Evolutionary conservation across 176 grass and related monocot species (phyloP), one percentile per base, ranked within the genome.

Genomic region (Areca catechu): DNA sequence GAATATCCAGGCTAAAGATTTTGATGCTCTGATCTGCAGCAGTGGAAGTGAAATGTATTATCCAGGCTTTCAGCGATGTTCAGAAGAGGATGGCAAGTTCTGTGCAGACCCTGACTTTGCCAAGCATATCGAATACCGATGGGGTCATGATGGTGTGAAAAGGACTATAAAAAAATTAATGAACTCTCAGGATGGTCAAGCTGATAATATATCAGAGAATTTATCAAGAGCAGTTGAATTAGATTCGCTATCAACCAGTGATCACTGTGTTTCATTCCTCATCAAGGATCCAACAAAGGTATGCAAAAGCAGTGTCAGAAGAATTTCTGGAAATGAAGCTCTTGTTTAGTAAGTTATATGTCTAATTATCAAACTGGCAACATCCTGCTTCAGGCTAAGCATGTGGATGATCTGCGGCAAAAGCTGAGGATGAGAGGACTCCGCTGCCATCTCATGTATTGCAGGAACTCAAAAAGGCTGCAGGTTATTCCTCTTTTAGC

Each of bases 41-140:
- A 64, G 61, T 17, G 61, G 61, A 25, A 64, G 61, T 24, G 61
- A 64, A 50, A 48, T 64, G 10, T 64, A 64, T 51, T 64, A 64
- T 24, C 61, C 61, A 50, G 61, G 61, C 5, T 50, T 47, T 4
- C 19, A 43, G 15, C 61, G 51, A 16, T 49, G 61, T 48, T 22
- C 16, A 15, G 61, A 24, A 7, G 61, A 19, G 2, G 37, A 22
- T 50, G 47, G 47, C 5, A 64, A 51, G 21, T 4, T 64, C 12
- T 24, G 48, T 50, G 61, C 61, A 3, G 61, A 64, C 21, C 61
- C 48, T 21, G 61, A 64, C 27, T 64, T 50, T 17, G 43, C 48
- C 20, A 64, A 43, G 6, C 61, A 64, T 18, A 64, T 64, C 20
- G 61, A 64, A 21, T 64, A 64, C 47, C 48, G 61, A 14, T 64